phyloP scores from a whole-genome alignment of 176 grass and related monocot species.

The Eleusine indica region DNA sequence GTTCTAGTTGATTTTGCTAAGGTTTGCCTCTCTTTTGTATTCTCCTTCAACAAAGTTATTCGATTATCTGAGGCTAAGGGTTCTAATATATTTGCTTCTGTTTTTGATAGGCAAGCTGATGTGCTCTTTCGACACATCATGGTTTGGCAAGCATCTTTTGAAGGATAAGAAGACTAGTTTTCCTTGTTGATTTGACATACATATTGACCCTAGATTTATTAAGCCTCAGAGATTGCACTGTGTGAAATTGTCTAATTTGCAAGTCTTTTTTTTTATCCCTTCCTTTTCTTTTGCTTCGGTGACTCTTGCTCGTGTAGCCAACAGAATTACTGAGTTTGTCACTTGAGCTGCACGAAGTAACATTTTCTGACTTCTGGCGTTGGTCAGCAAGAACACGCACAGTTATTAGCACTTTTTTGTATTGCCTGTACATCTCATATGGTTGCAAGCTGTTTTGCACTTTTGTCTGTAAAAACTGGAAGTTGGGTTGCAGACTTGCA shows the following conservation, averaged over 20 bases:
- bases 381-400: background rate
- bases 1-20: constrained; percentile 37
- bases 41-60: background rate
- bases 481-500: background rate
- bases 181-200: constrained; percentile 23
- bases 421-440: background rate
- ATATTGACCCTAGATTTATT: constrained; percentile 52
- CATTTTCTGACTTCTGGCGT: background rate
- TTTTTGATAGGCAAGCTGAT: constrained; percentile 38
- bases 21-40: constrained; percentile 29
- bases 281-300: background rate
- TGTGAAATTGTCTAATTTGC: constrained; percentile 22
- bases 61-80: background rate
- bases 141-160: constrained; percentile 27
- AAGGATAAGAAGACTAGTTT: constrained; percentile 32
- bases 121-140: constrained; percentile 4
- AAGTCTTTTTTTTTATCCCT: background rate
- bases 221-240: constrained; percentile 14
- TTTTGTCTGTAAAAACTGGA: background rate
- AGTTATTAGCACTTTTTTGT: background rate
- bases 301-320: background rate
- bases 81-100: constrained; percentile 23
- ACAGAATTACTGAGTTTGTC: constrained; percentile 17
- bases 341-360: constrained; percentile 14
- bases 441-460: background rate